Evolutionary conservation across 176 grass and related monocot species (phyloP).

Genomic region (Ananas comosus): DNA sequence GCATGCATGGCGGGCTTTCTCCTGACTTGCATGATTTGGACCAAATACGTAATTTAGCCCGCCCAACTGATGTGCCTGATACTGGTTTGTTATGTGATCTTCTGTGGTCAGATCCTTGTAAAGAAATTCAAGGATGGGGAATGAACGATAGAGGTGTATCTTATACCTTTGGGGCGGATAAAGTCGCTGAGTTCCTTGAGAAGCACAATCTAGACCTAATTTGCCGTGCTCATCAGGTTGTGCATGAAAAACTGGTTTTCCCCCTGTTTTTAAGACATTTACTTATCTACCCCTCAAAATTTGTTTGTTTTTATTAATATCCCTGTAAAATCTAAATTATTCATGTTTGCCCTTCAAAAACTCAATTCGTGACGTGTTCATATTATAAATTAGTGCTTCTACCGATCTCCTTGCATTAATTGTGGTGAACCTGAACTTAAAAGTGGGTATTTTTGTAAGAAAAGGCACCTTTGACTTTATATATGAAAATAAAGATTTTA

Average conservation of each 20-base stretch:
- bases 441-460: no score
- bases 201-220: constrained; percentile 31
- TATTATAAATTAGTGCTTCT: no score
- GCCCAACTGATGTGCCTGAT: constrained; percentile 31
- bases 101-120: constrained; percentile 26
- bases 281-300: background rate
- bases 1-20: constrained; percentile 31
- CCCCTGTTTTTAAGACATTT: background rate
- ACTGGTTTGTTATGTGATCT: constrained; percentile 29
- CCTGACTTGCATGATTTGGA: constrained; percentile 26
- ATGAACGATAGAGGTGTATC: constrained; percentile 27
- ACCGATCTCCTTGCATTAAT: no score
- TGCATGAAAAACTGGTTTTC: background rate
- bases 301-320: background rate
- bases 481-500: no score
- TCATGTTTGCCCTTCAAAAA: no score
- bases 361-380: no score
- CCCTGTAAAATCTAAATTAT: no score
- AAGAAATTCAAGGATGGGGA: constrained; percentile 22
- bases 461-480: no score
- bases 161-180: constrained; percentile 30
- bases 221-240: constrained; percentile 34
- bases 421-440: no score
- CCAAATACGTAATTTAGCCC: constrained; percentile 20
- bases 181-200: constrained; percentile 22